Evolutionary conservation across 2,329 filamentous ascomycete species (phyloP), one percentile per base, ranked within the genome.

Genomic region (Parastagonospora avenae): DNA sequence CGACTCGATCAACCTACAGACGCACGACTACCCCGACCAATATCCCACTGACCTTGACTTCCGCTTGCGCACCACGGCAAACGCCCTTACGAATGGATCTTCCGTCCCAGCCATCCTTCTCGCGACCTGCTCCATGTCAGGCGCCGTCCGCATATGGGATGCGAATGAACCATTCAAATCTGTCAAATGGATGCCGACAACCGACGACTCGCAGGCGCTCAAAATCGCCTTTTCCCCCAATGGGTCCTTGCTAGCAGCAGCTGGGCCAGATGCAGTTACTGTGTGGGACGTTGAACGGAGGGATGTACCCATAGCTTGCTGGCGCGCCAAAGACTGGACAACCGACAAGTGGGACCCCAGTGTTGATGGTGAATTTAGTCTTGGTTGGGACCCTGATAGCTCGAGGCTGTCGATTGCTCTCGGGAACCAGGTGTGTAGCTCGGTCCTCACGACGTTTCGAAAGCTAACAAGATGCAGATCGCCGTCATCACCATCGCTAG

Each of bases 211-310:
- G 11, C 72, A 74, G 27, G 74, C 73, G 0, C 66, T 75, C 32
- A 74, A 75, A 16, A 62, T 79, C 4, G 68, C 76, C 1, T 80
- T 78, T 65, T 77, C 77, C 1, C 75, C 77, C 2, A 68, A 76
- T 43, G 76, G 77, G 9, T 56, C 54, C 4, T 64, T 76, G 29
- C 62, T 81, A 7, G 79, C 79, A 8, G 74, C 76, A 14, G 77
- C 73, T 7, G 75, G 76, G 2, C 70, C 69, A 6, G 75, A 79
- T 50, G 66, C 73, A 6, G 70, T 80, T 9, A 75, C 75, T 5
- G 66, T 81, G n/a, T 81, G 78, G 77, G 64, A 72, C 42, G 50
- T 72, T 2, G 67, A 70, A 31, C 67, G 65, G 42, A 60, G 67
- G 28, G 70, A 73, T 6, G 61, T 66, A 8, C 68, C 71, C 10